These are phyloP conservation scores for Cryptococcus neoformans DNA, from an alignment of 1,284 basidiomycete genomes.

Conservation along the genomic window DNA sequence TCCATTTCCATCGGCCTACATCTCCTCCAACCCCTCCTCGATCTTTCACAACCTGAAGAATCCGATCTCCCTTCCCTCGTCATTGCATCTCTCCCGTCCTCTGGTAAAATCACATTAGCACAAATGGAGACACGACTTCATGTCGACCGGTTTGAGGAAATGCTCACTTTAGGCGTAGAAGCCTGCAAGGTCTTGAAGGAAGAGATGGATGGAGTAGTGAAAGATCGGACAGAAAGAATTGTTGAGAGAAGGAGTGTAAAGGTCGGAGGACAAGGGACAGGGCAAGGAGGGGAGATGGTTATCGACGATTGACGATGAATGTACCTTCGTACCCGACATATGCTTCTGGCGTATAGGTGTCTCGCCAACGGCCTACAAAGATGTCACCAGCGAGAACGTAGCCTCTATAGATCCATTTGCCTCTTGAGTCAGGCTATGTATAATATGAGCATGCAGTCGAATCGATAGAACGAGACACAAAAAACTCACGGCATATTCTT, in stretches of 20 bases:
- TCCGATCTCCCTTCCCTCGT: conserved; percentile 82
- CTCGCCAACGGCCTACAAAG: conserved; percentile 49
- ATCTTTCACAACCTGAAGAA: conserved; percentile 85
- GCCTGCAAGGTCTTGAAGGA: conserved; percentile 72
- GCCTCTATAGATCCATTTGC: conserved; percentile 55
- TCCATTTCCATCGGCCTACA: conserved; percentile 74
- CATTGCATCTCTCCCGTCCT: conserved; percentile 81
- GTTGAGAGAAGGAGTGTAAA: conserved; percentile 51
- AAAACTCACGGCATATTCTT: conserved; percentile 51
- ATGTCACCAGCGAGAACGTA: conserved; percentile 45
- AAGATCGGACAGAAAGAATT: conserved; percentile 61
- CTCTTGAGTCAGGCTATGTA: conserved; percentile 49
- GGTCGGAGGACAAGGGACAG: conserved; percentile 16
- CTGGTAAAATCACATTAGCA: conserved; percentile 77
- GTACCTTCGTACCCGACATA: conserved; percentile 50
- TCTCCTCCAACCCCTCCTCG: conserved; percentile 69
- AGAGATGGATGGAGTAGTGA: conserved; percentile 78
- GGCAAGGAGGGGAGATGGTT: conserved; percentile 8
- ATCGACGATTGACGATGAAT: conserved; percentile 48
- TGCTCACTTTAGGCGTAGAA: conserved; percentile 73
- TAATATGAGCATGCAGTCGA: background rate
- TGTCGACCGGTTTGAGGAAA: conserved; percentile 86
- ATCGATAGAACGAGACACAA: background rate
- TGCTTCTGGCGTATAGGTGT: conserved; percentile 48
- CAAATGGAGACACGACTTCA: conserved; percentile 94